Percentiles rank a stretch among this genome's conserved stretches.
Evolutionary conservation across 2,329 filamentous ascomycete genomes (phyloP).

Genomic region (Trichoderma breve): DNA sequence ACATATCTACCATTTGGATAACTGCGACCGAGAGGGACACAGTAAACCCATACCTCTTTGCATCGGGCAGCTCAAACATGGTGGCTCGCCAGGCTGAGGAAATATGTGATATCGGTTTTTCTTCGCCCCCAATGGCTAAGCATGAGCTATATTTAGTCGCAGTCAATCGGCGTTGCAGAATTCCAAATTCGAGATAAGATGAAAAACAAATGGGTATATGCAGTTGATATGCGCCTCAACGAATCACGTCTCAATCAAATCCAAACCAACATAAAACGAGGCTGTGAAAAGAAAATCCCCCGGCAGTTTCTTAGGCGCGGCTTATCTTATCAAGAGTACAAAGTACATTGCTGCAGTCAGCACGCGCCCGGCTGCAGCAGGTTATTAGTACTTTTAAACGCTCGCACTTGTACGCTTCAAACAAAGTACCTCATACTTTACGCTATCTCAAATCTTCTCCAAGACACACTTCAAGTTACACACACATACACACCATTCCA

Average conservation of each 20-base stretch:
- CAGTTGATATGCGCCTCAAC: neutral
- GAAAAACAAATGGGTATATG: neutral
- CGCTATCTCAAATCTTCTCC: neutral
- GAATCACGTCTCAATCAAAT: neutral
- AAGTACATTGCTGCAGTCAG: neutral
- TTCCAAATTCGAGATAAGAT: neutral
- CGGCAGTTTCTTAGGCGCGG: neutral
- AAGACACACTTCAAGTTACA: neutral
- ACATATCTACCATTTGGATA: neutral
- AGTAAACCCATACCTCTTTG: conserved; percentile 44
- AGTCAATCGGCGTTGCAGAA: neutral
- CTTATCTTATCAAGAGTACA: conserved; percentile 7
- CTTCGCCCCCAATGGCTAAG: neutral
- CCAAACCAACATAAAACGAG: neutral
- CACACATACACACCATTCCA: neutral
- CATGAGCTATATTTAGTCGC: neutral
- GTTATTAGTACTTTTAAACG: neutral
- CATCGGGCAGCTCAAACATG: conserved; percentile 54
- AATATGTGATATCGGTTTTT: neutral
- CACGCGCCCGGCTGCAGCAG: neutral
- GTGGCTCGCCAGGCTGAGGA: neutral
- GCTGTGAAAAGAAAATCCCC: neutral
- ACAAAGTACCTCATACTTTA: neutral
- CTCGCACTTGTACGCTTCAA: neutral
- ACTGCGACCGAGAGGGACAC: neutral